phyloP scores from a whole-genome alignment of 371 early-diverging fungal species.

The Smittium mucronatum region DNA sequence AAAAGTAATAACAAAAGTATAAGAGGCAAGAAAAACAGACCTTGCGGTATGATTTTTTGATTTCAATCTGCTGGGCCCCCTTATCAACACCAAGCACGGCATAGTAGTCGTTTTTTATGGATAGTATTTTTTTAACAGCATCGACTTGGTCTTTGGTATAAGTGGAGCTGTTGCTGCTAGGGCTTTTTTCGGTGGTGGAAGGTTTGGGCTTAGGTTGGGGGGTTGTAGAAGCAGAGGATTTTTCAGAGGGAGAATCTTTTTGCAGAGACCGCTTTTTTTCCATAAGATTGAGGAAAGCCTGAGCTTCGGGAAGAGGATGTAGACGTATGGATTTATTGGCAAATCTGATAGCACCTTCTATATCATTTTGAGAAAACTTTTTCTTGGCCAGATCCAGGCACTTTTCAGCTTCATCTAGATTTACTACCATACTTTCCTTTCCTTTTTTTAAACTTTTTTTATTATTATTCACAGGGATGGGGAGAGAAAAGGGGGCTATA shows the following conservation, averaged over 20 bases:
- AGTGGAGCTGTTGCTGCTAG: slow-evolving; percentile 33
- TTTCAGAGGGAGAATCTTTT: slow-evolving; percentile 11
- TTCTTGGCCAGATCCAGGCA: slow-evolving; percentile 64
- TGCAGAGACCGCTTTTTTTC: slow-evolving; percentile 14
- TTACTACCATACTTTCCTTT: slow-evolving; percentile 52
- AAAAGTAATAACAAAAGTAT: neutral
- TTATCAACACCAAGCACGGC: slow-evolving; percentile 74
- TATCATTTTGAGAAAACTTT: slow-evolving; percentile 47
- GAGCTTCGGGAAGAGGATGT: slow-evolving; percentile 55
- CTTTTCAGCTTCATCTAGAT: slow-evolving; percentile 75
- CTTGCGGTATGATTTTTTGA: slow-evolving; percentile 95
- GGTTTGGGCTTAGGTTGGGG: slow-evolving; percentile 3
- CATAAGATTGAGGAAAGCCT: slow-evolving; percentile 39
- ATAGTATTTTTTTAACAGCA: slow-evolving; percentile 63
- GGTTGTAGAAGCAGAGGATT: slow-evolving; percentile 12
- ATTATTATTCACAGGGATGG: too few relatives aligned
- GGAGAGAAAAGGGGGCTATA: too few relatives aligned
- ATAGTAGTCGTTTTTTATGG: slow-evolving; percentile 70
- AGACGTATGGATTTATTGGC: slow-evolving; percentile 66
- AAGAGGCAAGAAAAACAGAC: neutral
- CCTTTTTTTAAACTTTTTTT: too few relatives aligned
- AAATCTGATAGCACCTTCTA: slow-evolving; percentile 56
- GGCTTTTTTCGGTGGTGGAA: neutral
- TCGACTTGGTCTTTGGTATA: slow-evolving; percentile 65
- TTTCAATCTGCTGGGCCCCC: slow-evolving; percentile 65